These are phyloP conservation scores for Elsinoe batatas DNA, from an alignment of 2,329 filamentous ascomycete genomes.

Conservation along the genomic window DNA sequence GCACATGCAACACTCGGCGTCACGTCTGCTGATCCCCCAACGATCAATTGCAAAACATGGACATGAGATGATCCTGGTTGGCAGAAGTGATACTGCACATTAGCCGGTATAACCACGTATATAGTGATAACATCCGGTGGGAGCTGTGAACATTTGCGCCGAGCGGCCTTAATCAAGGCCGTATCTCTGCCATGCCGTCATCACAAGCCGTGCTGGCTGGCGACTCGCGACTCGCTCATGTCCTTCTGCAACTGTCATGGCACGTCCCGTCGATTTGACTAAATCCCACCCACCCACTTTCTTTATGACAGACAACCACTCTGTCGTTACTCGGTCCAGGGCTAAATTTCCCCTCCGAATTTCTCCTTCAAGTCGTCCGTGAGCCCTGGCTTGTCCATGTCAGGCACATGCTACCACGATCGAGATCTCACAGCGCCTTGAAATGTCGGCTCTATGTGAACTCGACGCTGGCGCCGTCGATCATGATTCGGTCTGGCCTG, in stretches of 20 bases:
- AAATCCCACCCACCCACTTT: not conserved
- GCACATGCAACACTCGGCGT: no score
- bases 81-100: no score
- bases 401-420: slow-evolving; percentile 2
- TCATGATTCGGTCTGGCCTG: slow-evolving; percentile 4
- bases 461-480: not conserved
- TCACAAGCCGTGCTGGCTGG: not conserved
- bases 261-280: no score
- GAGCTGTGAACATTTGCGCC: no score
- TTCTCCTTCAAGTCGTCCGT: not conserved
- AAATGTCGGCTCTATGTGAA: not conserved
- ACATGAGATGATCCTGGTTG: no score
- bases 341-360: not conserved
- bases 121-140: no score
- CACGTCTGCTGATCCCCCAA: no score
- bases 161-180: no score
- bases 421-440: not conserved
- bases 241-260: not conserved
- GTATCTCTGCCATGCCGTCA: not conserved
- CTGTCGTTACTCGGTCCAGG: not conserved
- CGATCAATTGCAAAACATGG: no score
- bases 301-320: not conserved
- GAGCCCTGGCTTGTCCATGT: not conserved
- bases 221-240: not conserved
- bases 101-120: no score